phyloP scores from a whole-genome alignment of 306 rosid species.

The Lablab purpureus region DNA sequence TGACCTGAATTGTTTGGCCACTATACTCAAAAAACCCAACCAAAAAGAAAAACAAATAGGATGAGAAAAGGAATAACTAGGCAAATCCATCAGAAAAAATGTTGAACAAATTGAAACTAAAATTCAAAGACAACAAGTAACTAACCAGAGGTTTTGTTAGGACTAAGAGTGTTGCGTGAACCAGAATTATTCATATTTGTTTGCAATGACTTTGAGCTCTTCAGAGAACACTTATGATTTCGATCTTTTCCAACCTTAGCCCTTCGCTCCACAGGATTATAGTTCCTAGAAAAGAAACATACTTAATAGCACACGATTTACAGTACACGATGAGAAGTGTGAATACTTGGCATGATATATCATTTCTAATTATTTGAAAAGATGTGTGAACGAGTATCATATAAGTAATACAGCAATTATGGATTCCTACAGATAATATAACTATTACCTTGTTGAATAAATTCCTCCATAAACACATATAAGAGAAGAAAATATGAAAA shows the following conservation, averaged over 20 bases:
- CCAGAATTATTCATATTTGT: slow-evolving; percentile 37
- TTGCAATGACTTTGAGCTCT: slow-evolving; percentile 68
- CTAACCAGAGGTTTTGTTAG: slow-evolving; percentile 53
- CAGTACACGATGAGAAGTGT: slow-evolving; percentile 8
- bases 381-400: slow-evolving; percentile 21
- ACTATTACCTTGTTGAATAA: no score
- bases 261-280: slow-evolving; percentile 89
- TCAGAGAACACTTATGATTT: slow-evolving; percentile 57
- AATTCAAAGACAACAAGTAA: slow-evolving; percentile 14
- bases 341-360: not conserved
- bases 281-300: slow-evolving; percentile 63
- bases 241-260: slow-evolving; percentile 78
- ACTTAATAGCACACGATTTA: not conserved
- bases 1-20: slow-evolving; percentile 66
- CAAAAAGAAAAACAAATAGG: no score
- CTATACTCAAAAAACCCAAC: slow-evolving; percentile 58
- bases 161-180: slow-evolving; percentile 44
- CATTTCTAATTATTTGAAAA: slow-evolving; percentile 13
- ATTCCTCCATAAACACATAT: no score
- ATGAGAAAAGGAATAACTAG: not conserved
- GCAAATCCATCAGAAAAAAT: slow-evolving; percentile 39
- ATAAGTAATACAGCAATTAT: not conserved
- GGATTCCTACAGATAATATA: not conserved
- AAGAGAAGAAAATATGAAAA: no score
- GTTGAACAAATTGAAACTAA: slow-evolving; percentile 12